These are phyloP conservation scores for Xerocomus nothofagi DNA, from an alignment of 1,284 basidiomycete species.

Conservation along the genomic window DNA sequence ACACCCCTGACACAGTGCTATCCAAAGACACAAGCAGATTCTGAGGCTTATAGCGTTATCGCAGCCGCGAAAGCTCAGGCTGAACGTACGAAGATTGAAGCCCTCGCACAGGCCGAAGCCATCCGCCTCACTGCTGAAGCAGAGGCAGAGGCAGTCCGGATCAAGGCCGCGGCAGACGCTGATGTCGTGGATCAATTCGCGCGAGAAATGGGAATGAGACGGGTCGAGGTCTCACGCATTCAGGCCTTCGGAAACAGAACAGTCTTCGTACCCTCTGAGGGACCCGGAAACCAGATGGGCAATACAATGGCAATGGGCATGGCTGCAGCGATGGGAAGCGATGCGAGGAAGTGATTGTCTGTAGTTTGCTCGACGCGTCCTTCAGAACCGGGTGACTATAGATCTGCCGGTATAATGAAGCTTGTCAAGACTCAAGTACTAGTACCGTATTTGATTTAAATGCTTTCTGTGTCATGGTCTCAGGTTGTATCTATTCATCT, in stretches of 20 bases:
- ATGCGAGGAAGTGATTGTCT: slow-evolving; percentile 24
- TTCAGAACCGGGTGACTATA: neutral
- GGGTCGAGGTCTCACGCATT: slow-evolving; percentile 64
- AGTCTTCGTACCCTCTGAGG: slow-evolving; percentile 68
- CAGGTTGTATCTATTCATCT: no score
- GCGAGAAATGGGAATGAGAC: slow-evolving; percentile 68
- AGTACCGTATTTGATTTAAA: neutral
- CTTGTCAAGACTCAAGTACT: neutral
- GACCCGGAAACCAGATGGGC: slow-evolving; percentile 55
- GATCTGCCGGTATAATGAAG: no score
- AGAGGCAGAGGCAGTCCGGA: slow-evolving; percentile 66
- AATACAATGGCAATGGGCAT: slow-evolving; percentile 62
- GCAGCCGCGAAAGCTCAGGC: slow-evolving; percentile 75
- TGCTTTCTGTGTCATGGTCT: neutral
- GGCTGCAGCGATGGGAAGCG: slow-evolving; percentile 61
- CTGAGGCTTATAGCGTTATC: slow-evolving; percentile 69
- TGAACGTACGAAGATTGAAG: slow-evolving; percentile 66
- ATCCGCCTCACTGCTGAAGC: slow-evolving; percentile 70
- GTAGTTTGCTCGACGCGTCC: neutral
- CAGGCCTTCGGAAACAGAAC: slow-evolving; percentile 67
- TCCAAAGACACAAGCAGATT: slow-evolving; percentile 62
- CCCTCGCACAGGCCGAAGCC: slow-evolving; percentile 71
- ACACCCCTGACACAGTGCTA: slow-evolving; percentile 10
- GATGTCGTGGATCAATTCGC: slow-evolving; percentile 65
- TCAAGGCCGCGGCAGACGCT: slow-evolving; percentile 63